Evolutionary conservation across 495 filamentous ascomycete genomes (phyloP), one percentile per base, ranked within the genome.

Genomic region (Penicillium flavigenum): DNA sequence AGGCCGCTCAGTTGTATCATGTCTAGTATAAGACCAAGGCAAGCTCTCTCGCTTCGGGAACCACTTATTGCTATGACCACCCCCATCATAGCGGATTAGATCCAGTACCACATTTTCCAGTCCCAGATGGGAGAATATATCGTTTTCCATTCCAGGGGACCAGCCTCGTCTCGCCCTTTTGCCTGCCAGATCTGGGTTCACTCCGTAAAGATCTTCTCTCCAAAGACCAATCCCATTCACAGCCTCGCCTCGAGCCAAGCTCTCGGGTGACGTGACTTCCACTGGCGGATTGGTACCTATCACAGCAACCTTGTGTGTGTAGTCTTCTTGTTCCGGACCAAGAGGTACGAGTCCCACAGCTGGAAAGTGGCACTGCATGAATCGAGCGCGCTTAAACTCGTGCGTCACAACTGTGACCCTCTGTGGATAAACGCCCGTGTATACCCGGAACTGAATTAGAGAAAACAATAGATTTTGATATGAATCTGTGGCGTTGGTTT

Each of bases 401-500:
- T 92, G 88, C 47, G 84, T 88, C 45, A 95, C 79, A 14, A 95
- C 77, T 12, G 84, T 90, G 3, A 94, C 67, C 27, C 51, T 61
- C n/a, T 45, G 41, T 10, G 73, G 76, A 50, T 74, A 76, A 2
- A 44, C 14, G 0, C 76, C 72, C 1, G 72, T 74, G 22, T 74
- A 63, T 19, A 58, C 32, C 63, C 77, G 80, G 67, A 91, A 92
- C 20, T 70, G 69, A 6, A 85, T 58, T 9, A 92, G 62, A 4
- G 87, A 87, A 61, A 91, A 89, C 19, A 92, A 67, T 12, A 92
- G 71, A 60, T 94, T 95, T 56, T 87, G 82, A 63, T 88, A 90
- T 4, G 87, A 91, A 61, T 95, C 90, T n/a, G 88, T 80, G 1
- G 90, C 88, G 49, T 80, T 75, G 11, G 80, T 74, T 63, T 94